These are phyloP conservation scores for Aureobasidium sp. DNA, from an alignment of 2,329 filamentous ascomycete genomes.

Conservation along the genomic window DNA sequence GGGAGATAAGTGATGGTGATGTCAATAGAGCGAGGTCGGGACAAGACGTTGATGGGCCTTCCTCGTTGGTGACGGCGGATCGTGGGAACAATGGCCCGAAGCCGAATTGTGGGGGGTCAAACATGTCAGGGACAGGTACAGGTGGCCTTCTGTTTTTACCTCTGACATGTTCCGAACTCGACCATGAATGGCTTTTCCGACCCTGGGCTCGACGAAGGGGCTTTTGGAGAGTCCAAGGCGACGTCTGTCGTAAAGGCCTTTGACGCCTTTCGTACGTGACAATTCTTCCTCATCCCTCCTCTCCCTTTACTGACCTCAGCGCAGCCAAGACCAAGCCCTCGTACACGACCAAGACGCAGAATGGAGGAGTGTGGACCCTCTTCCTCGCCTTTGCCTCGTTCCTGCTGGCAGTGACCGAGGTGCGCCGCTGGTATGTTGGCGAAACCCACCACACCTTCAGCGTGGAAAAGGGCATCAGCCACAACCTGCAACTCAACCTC, in stretches of 20 bases:
- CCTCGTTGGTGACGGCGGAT: neutral
- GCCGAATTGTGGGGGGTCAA: neutral
- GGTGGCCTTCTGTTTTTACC: neutral
- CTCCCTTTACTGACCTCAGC: neutral
- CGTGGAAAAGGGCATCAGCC: conserved; percentile 84
- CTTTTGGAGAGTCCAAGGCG: conserved; percentile 65
- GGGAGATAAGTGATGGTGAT: neutral
- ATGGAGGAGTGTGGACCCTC: conserved; percentile 90
- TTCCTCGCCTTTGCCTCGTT: conserved; percentile 67
- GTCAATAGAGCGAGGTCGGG: neutral
- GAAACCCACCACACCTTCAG: conserved; percentile 81
- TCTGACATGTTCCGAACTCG: neutral
- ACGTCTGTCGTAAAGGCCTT: conserved; percentile 65
- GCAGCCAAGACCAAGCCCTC: conserved; percentile 91
- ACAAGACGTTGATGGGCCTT: neutral
- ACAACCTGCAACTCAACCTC: conserved; percentile 86
- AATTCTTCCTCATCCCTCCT: conserved; percentile 31
- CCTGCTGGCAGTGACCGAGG: conserved; percentile 69
- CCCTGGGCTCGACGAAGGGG: conserved; percentile 64
- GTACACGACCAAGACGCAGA: conserved; percentile 75
- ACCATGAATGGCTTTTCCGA: conserved; percentile 73
- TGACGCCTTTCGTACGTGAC: conserved; percentile 77
- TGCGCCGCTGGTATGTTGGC: conserved; percentile 75
- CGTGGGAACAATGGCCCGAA: neutral
- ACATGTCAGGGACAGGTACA: conserved; percentile 7